Evolutionary conservation across 345 rosid genomes (phyloP).

Genomic region (Eucalyptus cloeziana): DNA sequence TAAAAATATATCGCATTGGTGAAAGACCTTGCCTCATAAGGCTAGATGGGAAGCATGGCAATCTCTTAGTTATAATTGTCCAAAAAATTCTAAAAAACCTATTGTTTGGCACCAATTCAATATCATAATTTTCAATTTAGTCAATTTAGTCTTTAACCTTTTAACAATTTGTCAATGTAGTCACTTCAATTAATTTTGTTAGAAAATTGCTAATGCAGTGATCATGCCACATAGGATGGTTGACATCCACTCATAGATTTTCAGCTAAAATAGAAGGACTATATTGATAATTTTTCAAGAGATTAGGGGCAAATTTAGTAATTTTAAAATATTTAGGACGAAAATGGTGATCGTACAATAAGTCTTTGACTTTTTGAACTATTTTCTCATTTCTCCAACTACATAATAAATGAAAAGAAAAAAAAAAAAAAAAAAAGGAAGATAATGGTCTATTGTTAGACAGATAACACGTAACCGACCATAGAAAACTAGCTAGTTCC

Average conservation of each 20-base stretch:
- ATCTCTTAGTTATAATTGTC: not conserved
- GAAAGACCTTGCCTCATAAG: not conserved
- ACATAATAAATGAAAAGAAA: not conserved
- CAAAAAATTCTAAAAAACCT: not conserved
- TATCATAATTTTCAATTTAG: rapidly evolving
- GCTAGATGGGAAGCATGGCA: not conserved
- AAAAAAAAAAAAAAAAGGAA: rapidly evolving
- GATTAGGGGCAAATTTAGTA: not conserved
- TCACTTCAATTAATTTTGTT: rapidly evolving
- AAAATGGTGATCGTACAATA: rapidly evolving
- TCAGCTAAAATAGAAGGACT: rapidly evolving
- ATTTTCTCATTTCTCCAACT: not conserved
- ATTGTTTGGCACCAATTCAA: not conserved
- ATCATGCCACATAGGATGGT: rapidly evolving
- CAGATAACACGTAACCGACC: not conserved
- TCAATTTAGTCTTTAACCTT: rapidly evolving
- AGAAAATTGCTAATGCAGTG: rapidly evolving
- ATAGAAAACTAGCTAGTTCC: not conserved
- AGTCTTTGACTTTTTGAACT: not conserved
- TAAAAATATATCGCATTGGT: not conserved
- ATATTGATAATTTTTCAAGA: not conserved
- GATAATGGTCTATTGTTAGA: not conserved
- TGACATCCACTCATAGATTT: rapidly evolving
- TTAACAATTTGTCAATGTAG: rapidly evolving
- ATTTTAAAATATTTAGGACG: not conserved